Conservation (phyloP, 2,329 filamentous ascomycete genomes). For the Elsinoe necatrix region DNA sequence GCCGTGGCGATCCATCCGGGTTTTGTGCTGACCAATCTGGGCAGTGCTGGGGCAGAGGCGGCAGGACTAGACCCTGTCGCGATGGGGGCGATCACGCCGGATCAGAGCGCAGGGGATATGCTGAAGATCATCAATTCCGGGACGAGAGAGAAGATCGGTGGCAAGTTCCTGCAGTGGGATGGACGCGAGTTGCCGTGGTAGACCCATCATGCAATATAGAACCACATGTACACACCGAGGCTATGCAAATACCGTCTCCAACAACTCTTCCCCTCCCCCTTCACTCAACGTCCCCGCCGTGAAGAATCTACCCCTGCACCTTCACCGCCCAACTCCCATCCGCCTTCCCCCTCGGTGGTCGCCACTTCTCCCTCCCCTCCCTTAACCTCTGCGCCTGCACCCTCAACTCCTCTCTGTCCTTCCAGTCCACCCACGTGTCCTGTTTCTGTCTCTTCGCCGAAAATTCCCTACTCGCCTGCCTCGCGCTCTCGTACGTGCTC, state of each 20-base stretch:
- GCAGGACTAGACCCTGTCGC: constrained; percentile 27
- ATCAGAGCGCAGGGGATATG: constrained; percentile 31
- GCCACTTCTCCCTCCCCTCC: constrained; percentile 54
- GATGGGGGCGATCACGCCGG: constrained; percentile 30
- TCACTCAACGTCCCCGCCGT: not conserved
- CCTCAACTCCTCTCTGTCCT: constrained; percentile 40
- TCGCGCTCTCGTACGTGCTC: constrained; percentile 22
- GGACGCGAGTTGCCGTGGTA: not conserved
- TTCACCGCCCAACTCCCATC: constrained; percentile 15
- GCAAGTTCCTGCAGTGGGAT: constrained; percentile 1
- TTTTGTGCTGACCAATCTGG: constrained; percentile 37
- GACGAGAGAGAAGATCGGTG: not conserved
- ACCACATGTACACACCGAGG: not conserved
- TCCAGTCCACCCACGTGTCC: constrained; percentile 33
- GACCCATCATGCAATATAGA: not conserved
- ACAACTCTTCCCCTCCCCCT: not conserved
- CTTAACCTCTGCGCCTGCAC: constrained; percentile 57
- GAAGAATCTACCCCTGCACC: not conserved
- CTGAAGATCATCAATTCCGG: constrained; percentile 13
- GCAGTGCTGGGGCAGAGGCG: too few relatives aligned
- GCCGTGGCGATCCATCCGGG: constrained; percentile 28
- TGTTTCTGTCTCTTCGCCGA: constrained; percentile 29
- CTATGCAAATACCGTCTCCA: not conserved
- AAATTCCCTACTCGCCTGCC: constrained; percentile 34
- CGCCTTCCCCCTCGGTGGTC: constrained; percentile 17